These are phyloP conservation scores for Triadica sebifera DNA, from an alignment of 345 rosid genomes.

Conservation along the genomic window DNA sequence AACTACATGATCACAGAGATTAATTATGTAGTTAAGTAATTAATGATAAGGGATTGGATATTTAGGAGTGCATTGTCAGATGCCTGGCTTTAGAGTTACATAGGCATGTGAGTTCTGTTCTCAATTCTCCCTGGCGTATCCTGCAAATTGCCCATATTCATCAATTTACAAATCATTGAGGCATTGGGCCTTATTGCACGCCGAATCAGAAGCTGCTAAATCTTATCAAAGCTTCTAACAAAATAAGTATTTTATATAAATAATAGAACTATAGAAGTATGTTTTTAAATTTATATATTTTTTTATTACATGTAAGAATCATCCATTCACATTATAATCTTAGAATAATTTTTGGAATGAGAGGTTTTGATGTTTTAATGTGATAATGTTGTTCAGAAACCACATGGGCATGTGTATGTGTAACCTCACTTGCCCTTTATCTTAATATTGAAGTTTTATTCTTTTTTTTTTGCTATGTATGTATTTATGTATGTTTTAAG, in stretches of 20 bases:
- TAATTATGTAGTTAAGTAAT: too few relatives aligned
- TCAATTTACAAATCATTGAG: not conserved
- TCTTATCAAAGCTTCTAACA: not conserved
- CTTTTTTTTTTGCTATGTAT: not conserved
- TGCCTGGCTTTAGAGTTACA: too few relatives aligned
- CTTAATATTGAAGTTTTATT: not conserved
- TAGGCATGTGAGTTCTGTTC: not conserved
- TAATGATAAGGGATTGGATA: too few relatives aligned
- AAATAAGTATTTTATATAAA: too few relatives aligned
- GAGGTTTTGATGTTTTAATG: not conserved
- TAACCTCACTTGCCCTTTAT: too few relatives aligned
- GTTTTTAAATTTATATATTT: too few relatives aligned
- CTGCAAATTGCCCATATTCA: not conserved
- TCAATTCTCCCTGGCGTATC: not conserved
- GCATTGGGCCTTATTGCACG: not conserved
- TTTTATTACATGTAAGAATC: too few relatives aligned
- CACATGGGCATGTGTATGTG: not conserved
- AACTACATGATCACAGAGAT: too few relatives aligned
- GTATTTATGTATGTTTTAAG: not conserved
- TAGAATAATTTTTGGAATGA: too few relatives aligned
- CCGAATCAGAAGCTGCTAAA: conserved; percentile 1
- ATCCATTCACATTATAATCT: too few relatives aligned
- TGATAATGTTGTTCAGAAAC: not conserved
- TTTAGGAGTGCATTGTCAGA: too few relatives aligned
- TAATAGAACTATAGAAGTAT: too few relatives aligned